A percentile compares a stretch with the other conserved stretches of the same genome.
phyloP scores from a whole-genome alignment of 306 rosid species.

The Chamaecrista fasciculata region DNA sequence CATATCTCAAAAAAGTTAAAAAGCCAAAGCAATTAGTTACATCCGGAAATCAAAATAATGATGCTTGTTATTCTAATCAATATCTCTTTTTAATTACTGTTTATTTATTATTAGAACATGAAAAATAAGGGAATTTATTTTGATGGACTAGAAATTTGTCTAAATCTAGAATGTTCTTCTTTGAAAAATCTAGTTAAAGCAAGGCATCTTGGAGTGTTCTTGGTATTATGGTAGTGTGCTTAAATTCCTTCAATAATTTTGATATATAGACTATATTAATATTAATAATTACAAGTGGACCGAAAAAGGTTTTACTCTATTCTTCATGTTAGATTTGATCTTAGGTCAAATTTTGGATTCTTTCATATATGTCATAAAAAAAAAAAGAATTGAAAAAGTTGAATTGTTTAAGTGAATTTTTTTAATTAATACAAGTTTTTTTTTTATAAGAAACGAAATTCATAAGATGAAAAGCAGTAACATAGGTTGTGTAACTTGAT shows the following conservation, averaged over 20 bases:
- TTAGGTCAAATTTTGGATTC: background rate
- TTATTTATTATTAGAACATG: background rate
- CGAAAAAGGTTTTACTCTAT: background rate
- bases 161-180: conserved; percentile 21
- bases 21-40: background rate
- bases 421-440: too few relatives aligned
- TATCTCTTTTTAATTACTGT: background rate
- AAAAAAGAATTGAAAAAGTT: background rate
- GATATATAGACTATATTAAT: background rate
- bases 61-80: background rate
- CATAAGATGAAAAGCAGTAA: too few relatives aligned
- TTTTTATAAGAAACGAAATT: too few relatives aligned
- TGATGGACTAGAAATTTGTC: conserved; percentile 19
- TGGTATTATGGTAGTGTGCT: background rate
- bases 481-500: too few relatives aligned
- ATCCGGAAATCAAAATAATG: conserved; percentile 19
- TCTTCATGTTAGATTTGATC: background rate
- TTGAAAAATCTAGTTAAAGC: conserved; percentile 18
- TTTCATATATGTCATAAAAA: background rate
- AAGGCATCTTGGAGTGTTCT: conserved; percentile 5
- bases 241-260: background rate
- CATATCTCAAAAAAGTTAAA: conserved; percentile 6
- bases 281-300: too few relatives aligned
- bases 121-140: conserved; percentile 14
- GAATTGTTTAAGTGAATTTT: too few relatives aligned